Conservation (phyloP, 257 asterid species). For the Vinca minor region DNA sequence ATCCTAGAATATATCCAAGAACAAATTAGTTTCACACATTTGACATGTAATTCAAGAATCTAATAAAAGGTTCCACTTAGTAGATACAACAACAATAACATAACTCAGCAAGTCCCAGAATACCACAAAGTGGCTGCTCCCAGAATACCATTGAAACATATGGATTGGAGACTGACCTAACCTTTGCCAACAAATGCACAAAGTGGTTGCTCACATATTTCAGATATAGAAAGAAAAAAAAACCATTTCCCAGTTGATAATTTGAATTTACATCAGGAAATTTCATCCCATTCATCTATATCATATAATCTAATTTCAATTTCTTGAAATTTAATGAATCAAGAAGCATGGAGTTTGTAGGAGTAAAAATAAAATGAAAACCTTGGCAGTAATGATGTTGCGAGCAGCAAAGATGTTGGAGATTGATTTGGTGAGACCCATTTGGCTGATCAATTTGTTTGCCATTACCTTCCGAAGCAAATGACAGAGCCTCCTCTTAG, state of each 20-base stretch:
- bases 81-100: background rate
- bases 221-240: background rate
- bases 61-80: background rate
- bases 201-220: too few relatives aligned
- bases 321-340: background rate
- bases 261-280: background rate
- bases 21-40: background rate
- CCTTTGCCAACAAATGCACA: too few relatives aligned
- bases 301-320: background rate
- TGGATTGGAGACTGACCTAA: too few relatives aligned
- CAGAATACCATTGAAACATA: too few relatives aligned
- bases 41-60: background rate
- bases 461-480: slow-evolving; percentile 37
- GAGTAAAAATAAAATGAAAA: too few relatives aligned
- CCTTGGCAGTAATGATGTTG: slow-evolving; percentile 72
- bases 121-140: too few relatives aligned
- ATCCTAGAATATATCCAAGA: slow-evolving; percentile 43
- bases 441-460: slow-evolving; percentile 63
- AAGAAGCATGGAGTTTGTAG: too few relatives aligned
- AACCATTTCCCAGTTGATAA: background rate
- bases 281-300: background rate
- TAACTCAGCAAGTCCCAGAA: too few relatives aligned
- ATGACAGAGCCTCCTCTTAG: background rate
- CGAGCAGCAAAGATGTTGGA: slow-evolving; percentile 70
- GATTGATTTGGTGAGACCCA: slow-evolving; percentile 60